Base-by-base conservation (phyloP, 352 stramenopile genomes). In the Phytophthora parvispora region DNA sequence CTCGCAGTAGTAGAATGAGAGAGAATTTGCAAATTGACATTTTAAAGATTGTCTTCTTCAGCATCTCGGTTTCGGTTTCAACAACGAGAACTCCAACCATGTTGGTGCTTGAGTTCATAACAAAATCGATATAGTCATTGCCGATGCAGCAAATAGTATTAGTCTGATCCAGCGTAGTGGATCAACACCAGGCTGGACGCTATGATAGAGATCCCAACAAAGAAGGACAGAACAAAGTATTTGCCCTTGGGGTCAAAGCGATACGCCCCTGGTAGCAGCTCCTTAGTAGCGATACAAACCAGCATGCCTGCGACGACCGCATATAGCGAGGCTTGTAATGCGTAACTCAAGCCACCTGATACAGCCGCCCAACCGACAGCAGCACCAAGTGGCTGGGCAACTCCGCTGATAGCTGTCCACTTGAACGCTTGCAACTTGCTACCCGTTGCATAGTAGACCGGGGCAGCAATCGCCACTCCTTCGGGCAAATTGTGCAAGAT, bases 401-500 rank as follows among this genome's bases (percentile, higher is more conserved):
- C 50, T 18, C 94, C 97, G 18, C 84, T 95, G 16, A 99, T 58
- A 22, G 88, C 71, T 12, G 90, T 95, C 94, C 94, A 99, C 31
- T 93, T 79, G 74, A 99, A 99, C 2, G 92, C 97, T 52, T 98
- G 91, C 31, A 84, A 81, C 7, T 95, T 88, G 74, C 90, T 97
- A 12, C 96, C 96, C 3, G 97, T 99, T 2, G 96, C 94, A 69
- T 98, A 99, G 79, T 99, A 99, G 6, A 99, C 91, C 1, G 97
- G 97, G 12, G 99, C 89, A 28, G 96, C 93, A 29, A 99, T 94
- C 57, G 94, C 98, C 20, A 99, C 71, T 1, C 97, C 97, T 63
- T 99, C 97, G 2, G 97, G 97, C 60, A 99, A 97, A 67, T 99
- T 99, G 80, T 99, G 97, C 43, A 99, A 89, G 10, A 93, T 97